These are phyloP conservation scores for Candida sithepensis DNA, from an alignment of 805 yeast species.

Conservation along the genomic window DNA sequence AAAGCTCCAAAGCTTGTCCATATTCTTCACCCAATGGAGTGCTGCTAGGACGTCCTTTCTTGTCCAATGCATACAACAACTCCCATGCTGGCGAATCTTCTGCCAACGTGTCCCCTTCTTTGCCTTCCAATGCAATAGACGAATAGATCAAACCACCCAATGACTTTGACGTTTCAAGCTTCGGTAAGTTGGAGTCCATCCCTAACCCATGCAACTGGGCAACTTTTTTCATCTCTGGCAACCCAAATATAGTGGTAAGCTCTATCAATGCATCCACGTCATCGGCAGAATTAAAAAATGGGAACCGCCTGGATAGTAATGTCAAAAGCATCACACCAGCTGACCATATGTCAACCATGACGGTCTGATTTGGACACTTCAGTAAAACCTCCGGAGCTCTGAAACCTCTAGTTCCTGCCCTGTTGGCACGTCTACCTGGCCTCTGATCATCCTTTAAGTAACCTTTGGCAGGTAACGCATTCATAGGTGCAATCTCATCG, in stretches of 20 bases:
- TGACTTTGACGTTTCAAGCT: conserved; percentile 42
- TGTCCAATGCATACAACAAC: conserved; percentile 48
- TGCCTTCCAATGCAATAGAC: conserved; percentile 41
- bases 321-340: conserved; percentile 87
- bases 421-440: conserved; percentile 87
- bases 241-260: conserved; percentile 76
- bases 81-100: conserved; percentile 70
- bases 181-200: conserved; percentile 61
- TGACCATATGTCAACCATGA: conserved; percentile 87
- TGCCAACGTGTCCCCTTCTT: conserved; percentile 59
- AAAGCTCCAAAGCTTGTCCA: conserved; percentile 48
- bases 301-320: conserved; percentile 74
- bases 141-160: conserved; percentile 39
- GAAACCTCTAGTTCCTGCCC: conserved; percentile 96
- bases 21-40: conserved; percentile 35
- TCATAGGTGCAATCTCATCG: conserved; percentile 31
- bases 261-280: conserved; percentile 91
- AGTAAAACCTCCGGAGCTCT: conserved; percentile 91
- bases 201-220: conserved; percentile 88
- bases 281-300: conserved; percentile 90
- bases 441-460: conserved; percentile 85
- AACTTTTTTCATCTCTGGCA: conserved; percentile 63
- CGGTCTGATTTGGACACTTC: conserved; percentile 79
- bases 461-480: conserved; percentile 48
- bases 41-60: conserved; percentile 36